Evolutionary conservation across 2,329 filamentous ascomycete species (phyloP).

Genomic region (Alternaria sp.): DNA sequence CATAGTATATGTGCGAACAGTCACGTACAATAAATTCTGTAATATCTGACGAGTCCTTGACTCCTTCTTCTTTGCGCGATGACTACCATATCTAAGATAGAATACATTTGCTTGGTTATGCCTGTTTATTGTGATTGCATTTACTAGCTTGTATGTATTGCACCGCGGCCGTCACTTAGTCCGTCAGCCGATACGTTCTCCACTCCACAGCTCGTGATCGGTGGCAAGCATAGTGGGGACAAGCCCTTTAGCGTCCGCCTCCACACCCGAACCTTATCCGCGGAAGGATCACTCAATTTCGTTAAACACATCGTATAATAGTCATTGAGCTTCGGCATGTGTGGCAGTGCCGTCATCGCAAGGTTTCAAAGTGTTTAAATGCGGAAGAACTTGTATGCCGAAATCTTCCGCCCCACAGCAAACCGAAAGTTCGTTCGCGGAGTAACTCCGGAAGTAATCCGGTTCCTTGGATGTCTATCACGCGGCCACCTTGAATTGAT

Average conservation of each 20-base stretch:
- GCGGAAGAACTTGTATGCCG: conserved; percentile 11
- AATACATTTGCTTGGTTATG: neutral
- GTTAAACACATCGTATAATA: neutral
- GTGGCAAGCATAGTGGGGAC: neutral
- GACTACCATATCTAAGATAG: neutral
- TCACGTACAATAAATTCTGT: neutral
- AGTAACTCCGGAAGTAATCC: neutral
- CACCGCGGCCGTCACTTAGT: neutral
- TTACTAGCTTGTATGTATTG: neutral
- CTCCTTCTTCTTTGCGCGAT: neutral
- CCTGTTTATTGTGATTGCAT: neutral
- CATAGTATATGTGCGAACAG: neutral
- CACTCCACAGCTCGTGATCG: neutral
- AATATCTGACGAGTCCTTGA: neutral
- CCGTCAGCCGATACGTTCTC: neutral
- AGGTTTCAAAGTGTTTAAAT: conserved; percentile 1
- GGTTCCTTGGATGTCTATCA: neutral
- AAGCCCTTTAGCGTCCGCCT: neutral
- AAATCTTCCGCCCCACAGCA: conserved; percentile 4
- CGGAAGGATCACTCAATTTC: conserved; percentile 3
- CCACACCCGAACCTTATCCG: conserved; percentile 1
- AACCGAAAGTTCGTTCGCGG: neutral
- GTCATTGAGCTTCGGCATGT: neutral
- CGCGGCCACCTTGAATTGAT: neutral
- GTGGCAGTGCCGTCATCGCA: neutral